Evolutionary conservation across 805 yeast species (phyloP), one percentile per base, ranked within the genome.

Genomic region (Metahyphopichia silvanorum): DNA sequence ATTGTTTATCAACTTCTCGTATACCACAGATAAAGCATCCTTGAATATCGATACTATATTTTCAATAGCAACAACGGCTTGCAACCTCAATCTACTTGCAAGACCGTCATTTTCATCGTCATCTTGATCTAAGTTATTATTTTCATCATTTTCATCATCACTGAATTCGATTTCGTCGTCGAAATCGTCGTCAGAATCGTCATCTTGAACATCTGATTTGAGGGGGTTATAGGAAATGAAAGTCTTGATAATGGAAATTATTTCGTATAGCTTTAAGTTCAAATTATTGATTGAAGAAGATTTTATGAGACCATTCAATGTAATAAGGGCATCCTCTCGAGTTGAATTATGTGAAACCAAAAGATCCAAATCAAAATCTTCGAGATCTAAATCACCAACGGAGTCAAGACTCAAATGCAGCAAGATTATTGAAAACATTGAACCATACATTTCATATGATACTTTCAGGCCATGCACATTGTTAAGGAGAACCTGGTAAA

Each of bases 11-110:
- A 61, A 49, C 1, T 35, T 26, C 2, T 49, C 36, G 34, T 66
- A 69, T 6, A 74, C 38, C 2, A 43, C 25, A 5, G 65, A 53
- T 12, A 76, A 45, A 2, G 50, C 35, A 1, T 38, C 33, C 2
- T 79, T 75, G 32, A 59, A 62, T 2, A 48, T 42, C 3, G 46
- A 47, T n/a, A 72, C 55, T 10, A 45, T 29, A 6, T 37, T 25
- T 14, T 65, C 52, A 6, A 72, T 46, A 21, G 78, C 46, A 19
- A 56, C 58, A 5, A 75, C 64, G 0, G 85, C 57, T 33, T 69
- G 71, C 25, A 74, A 60, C 38, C 93, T 62, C 13, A 84, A 55
- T 41, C 75, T 79, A 83, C 89, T 80, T 2, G 82, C 70, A 6
- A 64, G 57, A 6, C 63, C 69, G 33, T 66, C 67, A 33, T 55